phyloP scores from a whole-genome alignment of 257 asterid genomes.

The Ajuga chamaepitys region DNA sequence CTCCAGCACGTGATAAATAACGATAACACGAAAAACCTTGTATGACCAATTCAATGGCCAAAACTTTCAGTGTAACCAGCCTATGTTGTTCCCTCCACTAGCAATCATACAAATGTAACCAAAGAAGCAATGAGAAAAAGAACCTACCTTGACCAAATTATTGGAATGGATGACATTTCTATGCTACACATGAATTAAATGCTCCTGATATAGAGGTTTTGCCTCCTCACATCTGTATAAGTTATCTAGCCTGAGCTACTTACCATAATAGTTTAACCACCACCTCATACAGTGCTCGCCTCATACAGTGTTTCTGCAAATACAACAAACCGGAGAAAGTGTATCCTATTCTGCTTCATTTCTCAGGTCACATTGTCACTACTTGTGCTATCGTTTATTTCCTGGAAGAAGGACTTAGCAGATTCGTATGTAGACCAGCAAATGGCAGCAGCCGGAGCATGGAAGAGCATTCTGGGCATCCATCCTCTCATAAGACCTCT shows the following conservation, averaged over 20 bases:
- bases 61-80: conserved; percentile 2
- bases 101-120: not conserved
- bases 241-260: not conserved
- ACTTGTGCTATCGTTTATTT: conserved; percentile 22
- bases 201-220: conserved; percentile 5
- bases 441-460: conserved; percentile 99
- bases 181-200: conserved; percentile 5
- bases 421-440: conserved; percentile 99
- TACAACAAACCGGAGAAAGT: conserved; percentile 15
- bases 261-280: not conserved
- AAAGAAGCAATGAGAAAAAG: not conserved
- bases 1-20: not conserved
- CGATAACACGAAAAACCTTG: not conserved
- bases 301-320: conserved; percentile 6
- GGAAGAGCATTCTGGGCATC: conserved; percentile 97
- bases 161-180: not conserved
- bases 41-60: conserved; percentile 1
- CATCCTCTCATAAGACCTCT: conserved; percentile 91
- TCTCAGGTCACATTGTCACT: conserved; percentile 28
- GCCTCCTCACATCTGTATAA: conserved; percentile 13
- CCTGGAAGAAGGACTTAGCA: conserved; percentile 71
- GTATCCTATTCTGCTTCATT: not conserved
- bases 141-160: conserved; percentile 1
- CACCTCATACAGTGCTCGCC: not conserved
- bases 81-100: not conserved